These are phyloP conservation scores for Rhodomyrtus tomentosa DNA, from an alignment of 345 rosid species.

Conservation along the genomic window DNA sequence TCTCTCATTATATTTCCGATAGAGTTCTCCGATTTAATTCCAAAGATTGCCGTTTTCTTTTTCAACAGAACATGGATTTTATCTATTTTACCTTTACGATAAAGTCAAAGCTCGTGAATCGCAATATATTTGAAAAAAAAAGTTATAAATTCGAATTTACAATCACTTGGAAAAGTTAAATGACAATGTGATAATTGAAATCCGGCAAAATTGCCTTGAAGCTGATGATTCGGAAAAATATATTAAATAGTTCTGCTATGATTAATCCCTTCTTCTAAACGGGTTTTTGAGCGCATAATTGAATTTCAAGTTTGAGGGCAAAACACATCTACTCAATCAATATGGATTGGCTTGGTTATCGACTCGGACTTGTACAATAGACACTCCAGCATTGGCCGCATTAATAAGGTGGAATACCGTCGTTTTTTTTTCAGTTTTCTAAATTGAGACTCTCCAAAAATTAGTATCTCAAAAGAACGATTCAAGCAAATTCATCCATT, in stretches of 20 bases:
- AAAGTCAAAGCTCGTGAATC: neutral
- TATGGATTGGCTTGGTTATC: fast-evolving
- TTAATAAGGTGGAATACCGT: fast-evolving
- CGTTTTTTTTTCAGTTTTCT: neutral
- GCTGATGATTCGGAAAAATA: neutral
- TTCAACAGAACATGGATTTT: neutral
- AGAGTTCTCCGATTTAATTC: no score
- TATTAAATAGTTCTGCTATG: neutral
- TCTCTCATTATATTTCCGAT: neutral
- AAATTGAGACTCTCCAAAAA: no score
- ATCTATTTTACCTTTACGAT: neutral
- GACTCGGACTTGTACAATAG: fast-evolving
- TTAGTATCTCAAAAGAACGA: fast-evolving
- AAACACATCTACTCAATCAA: neutral
- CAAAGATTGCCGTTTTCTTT: no score
- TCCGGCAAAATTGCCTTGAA: fast-evolving
- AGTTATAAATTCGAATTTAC: no score
- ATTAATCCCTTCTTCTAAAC: neutral
- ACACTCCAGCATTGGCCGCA: fast-evolving
- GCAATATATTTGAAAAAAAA: neutral
- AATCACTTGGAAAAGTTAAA: neutral
- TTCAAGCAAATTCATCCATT: neutral
- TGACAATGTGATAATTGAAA: fast-evolving
- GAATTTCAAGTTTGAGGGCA: neutral
- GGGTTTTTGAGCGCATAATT: neutral